Percentiles rank a stretch among this genome's conserved stretches.
Conservation (phyloP, 2,329 filamentous ascomycete genomes). For the Dactylellina leptospora region DNA sequence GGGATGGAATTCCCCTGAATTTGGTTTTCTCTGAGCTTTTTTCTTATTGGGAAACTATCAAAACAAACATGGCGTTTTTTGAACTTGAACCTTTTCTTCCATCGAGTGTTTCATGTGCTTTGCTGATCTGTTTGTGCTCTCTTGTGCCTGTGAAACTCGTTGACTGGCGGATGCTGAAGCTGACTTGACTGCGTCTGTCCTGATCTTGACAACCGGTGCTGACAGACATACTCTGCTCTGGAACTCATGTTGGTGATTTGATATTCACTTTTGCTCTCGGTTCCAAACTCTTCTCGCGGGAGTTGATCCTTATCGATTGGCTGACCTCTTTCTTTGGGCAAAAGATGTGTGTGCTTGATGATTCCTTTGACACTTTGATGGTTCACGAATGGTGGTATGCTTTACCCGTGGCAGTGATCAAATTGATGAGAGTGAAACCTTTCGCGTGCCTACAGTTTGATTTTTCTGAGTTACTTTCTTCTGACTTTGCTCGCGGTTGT, state of each 20-base stretch:
- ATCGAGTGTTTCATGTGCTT: not conserved
- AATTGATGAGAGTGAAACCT: constrained; percentile 17
- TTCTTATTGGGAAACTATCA: constrained; percentile 33
- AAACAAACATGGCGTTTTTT: constrained; percentile 29
- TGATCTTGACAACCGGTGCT: not conserved
- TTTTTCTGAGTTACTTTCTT: constrained; percentile 13
- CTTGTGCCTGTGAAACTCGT: constrained; percentile 11
- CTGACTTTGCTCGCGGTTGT: not conserved
- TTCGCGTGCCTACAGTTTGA: not conserved
- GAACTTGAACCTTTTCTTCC: not conserved
- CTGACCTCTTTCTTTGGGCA: constrained; percentile 9
- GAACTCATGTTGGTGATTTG: constrained; percentile 1
- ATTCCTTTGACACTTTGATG: constrained; percentile 26
- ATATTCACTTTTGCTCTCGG: constrained; percentile 10
- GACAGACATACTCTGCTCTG: not conserved
- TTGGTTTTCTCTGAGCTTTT: constrained; percentile 3
- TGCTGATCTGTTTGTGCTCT: constrained; percentile 1
- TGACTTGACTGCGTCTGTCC: constrained; percentile 17
- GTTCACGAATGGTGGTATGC: too few species aligned
- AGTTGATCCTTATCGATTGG: constrained; percentile 13
- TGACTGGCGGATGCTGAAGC: too few species aligned
- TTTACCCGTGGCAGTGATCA: constrained; percentile 11
- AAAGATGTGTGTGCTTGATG: constrained; percentile 27
- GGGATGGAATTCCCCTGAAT: too few species aligned
- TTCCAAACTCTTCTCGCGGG: not conserved